A percentile compares a stretch with the other conserved stretches of the same genome.
Conservation (phyloP, 2,329 filamentous ascomycete species). For the Verticillium nonalfalfae region DNA sequence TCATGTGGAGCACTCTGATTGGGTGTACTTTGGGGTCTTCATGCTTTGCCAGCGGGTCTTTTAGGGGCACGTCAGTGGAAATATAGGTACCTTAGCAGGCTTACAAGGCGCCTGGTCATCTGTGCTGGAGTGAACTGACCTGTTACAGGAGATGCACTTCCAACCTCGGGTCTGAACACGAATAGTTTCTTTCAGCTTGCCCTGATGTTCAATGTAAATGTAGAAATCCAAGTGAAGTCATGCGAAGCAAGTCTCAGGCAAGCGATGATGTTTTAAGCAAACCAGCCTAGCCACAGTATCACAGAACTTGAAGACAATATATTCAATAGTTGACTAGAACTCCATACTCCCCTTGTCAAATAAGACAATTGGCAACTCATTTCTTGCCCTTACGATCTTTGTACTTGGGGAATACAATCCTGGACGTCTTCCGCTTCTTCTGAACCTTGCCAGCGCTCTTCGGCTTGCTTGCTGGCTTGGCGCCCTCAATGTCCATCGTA, state of each 20-base stretch:
- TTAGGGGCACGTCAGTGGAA: not conserved
- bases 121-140: too few relatives aligned
- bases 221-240: too few relatives aligned
- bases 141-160: too few relatives aligned
- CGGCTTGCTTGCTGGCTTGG: conserved; percentile 20
- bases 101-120: too few relatives aligned
- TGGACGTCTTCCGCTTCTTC: conserved; percentile 48
- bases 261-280: not conserved
- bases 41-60: not conserved
- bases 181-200: too few relatives aligned
- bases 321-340: not conserved
- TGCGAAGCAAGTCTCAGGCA: not conserved
- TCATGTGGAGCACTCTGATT: not conserved
- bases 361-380: not conserved
- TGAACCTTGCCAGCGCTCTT: conserved; percentile 36
- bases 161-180: too few relatives aligned
- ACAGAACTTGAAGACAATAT: not conserved
- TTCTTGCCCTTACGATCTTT: conserved; percentile 41
- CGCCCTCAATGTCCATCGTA: conserved; percentile 52
- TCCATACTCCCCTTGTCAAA: not conserved
- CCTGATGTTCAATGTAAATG: too few relatives aligned
- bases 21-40: not conserved
- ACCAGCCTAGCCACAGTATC: not conserved
- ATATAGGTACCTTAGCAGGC: too few relatives aligned
- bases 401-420: conserved; percentile 56